These are phyloP conservation scores for Penicillium bialowiezense DNA, from an alignment of 495 filamentous ascomycete species.

Conservation along the genomic window DNA sequence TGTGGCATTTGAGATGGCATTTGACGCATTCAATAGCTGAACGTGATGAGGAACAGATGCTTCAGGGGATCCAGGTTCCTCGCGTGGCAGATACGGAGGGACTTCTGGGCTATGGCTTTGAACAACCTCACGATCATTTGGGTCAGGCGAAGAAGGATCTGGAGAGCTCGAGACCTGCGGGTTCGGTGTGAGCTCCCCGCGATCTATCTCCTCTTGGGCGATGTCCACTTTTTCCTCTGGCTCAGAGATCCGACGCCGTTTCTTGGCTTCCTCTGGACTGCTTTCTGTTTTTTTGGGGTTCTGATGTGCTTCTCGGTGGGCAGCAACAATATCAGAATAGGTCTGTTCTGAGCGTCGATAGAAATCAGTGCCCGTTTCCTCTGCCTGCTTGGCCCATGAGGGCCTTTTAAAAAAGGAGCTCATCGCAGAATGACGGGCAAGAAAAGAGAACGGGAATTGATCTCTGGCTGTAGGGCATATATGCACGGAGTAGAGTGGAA, in stretches of 20 bases:
- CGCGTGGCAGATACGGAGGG: neutral
- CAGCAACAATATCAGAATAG: slow-evolving; percentile 57
- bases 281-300: slow-evolving; percentile 6
- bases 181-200: neutral
- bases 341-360: slow-evolving; percentile 66
- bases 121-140: neutral
- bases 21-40: neutral
- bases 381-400: slow-evolving; percentile 45
- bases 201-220: neutral
- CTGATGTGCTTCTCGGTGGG: slow-evolving; percentile 39
- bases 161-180: neutral
- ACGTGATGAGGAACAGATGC: neutral
- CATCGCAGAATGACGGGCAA: slow-evolving; percentile 32
- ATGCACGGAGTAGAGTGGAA: too few species aligned
- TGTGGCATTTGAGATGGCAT: neutral
- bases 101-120: neutral
- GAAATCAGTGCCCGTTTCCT: slow-evolving; percentile 52
- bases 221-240: neutral
- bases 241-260: slow-evolving; percentile 11
- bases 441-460: neutral
- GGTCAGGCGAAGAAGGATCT: neutral
- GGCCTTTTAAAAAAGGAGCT: slow-evolving; percentile 68
- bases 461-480: too few species aligned
- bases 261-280: neutral
- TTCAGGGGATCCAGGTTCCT: neutral